These are phyloP conservation scores for Ophiocordyceps camponoti-leonardi DNA, from an alignment of 2,329 filamentous ascomycete genomes.

Conservation along the genomic window DNA sequence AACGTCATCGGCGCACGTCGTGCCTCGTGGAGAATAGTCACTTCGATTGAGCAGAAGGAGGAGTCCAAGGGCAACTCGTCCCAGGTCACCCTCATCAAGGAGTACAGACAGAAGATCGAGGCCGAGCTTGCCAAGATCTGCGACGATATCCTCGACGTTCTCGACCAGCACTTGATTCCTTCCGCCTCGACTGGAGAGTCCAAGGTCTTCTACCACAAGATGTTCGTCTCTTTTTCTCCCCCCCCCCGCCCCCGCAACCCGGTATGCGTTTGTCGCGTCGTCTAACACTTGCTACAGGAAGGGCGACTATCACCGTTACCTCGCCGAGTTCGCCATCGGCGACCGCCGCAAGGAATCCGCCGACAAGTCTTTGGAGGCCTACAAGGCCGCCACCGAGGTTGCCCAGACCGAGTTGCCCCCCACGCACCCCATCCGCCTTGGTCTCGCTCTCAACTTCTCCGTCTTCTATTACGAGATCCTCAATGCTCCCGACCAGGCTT, in stretches of 20 bases:
- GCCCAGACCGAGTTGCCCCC: conserved; percentile 94
- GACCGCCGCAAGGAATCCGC: conserved; percentile 92
- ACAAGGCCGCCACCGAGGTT: conserved; percentile 93
- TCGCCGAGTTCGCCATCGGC: conserved; percentile 88
- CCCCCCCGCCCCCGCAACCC: not conserved
- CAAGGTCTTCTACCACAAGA: conserved; percentile 99
- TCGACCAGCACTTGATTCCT: conserved; percentile 86
- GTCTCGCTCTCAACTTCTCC: conserved; percentile 96
- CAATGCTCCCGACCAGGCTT: conserved; percentile 94
- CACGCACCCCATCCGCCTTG: conserved; percentile 94
- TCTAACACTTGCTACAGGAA: conserved; percentile 45
- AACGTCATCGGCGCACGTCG: conserved; percentile 94
- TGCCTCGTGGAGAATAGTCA: conserved; percentile 96
- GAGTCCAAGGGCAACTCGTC: conserved; percentile 94
- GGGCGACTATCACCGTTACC: conserved; percentile 98
- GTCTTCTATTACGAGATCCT: conserved; percentile 99
- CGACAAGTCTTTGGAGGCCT: conserved; percentile 88
- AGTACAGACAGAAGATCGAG: conserved; percentile 98
- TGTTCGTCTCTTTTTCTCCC: conserved; percentile 48
- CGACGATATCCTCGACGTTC: conserved; percentile 88
- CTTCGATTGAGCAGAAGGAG: conserved; percentile 98
- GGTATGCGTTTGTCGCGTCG: not conserved
- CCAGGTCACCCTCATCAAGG: conserved; percentile 84
- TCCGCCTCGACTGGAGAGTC: conserved; percentile 91
- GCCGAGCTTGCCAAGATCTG: conserved; percentile 92